Evolutionary conservation across 305 asterid species (phyloP).

Genomic region (Fraxinus velutina): DNA sequence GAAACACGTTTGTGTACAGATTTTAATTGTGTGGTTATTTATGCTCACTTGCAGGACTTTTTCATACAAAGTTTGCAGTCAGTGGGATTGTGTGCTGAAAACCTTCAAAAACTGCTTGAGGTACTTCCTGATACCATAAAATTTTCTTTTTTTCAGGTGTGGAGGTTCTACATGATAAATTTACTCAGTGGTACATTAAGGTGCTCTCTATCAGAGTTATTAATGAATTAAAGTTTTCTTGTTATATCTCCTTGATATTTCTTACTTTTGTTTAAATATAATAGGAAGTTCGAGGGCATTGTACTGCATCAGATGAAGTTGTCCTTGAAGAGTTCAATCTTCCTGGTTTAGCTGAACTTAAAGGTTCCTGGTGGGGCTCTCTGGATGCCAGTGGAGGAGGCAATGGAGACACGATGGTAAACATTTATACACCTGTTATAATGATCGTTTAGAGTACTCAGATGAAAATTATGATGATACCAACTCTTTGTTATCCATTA

Average conservation of each 20-base stretch:
- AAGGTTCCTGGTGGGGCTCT: constrained; percentile 91
- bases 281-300: constrained; percentile 87
- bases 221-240: background rate
- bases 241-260: background rate
- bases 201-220: constrained; percentile 16
- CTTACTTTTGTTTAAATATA: constrained; percentile 21
- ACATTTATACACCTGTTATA: constrained; percentile 19
- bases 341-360: constrained; percentile 98
- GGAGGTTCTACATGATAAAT: constrained; percentile 13
- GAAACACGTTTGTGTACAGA: background rate
- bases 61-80: constrained; percentile 90
- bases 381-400: constrained; percentile 99
- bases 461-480: background rate
- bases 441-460: background rate
- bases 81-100: constrained; percentile 81
- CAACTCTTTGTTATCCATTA: background rate
- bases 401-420: constrained; percentile 95
- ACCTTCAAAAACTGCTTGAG: constrained; percentile 92
- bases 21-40: constrained; percentile 22
- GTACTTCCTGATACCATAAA: constrained; percentile 30
- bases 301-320: constrained; percentile 69
- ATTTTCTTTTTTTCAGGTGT: constrained; percentile 14
- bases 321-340: constrained; percentile 80
- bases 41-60: constrained; percentile 58
- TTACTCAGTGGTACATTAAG: constrained; percentile 3